These are phyloP conservation scores for Erodium trifolium DNA, from an alignment of 441 rosid species.

Conservation along the genomic window DNA sequence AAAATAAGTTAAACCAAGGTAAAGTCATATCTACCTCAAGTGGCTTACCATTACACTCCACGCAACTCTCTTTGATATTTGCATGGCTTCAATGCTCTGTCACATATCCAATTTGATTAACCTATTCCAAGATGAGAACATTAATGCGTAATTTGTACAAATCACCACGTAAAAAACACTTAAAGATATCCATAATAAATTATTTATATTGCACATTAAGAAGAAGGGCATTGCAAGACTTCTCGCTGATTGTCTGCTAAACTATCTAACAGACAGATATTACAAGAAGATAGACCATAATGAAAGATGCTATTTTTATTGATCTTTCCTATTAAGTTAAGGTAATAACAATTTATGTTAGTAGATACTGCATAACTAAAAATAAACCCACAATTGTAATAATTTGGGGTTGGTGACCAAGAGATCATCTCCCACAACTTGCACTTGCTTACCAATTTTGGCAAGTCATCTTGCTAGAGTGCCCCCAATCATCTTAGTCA, in stretches of 20 bases:
- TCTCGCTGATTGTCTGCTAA: conserved; percentile 76
- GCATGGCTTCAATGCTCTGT: conserved; percentile 56
- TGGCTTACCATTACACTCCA: conserved; percentile 99
- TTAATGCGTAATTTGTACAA: not conserved
- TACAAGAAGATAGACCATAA: not conserved
- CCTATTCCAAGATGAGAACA: conserved; percentile 31
- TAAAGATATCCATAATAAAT: not conserved
- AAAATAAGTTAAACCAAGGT: not conserved
- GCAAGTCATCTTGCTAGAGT: conserved; percentile 59
- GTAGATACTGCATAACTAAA: no score
- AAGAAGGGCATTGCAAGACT: conserved; percentile 92
- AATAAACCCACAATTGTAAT: not conserved
- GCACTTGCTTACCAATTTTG: conserved; percentile 71
- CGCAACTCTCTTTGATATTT: conserved; percentile 88
- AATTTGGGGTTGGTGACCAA: conserved; percentile 94
- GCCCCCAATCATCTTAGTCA: conserved; percentile 98
- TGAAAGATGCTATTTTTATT: not conserved
- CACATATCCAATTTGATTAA: conserved; percentile 92
- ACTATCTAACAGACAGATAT: conserved; percentile 52
- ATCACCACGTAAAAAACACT: not conserved
- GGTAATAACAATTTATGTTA: not conserved
- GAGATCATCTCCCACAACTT: conserved; percentile 24
- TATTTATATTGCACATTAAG: conserved; percentile 47
- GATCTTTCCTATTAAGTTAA: not conserved
- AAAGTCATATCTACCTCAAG: conserved; percentile 24